phyloP scores from a whole-genome alignment of 805 yeast species.

The Pichia membranifaciens region DNA sequence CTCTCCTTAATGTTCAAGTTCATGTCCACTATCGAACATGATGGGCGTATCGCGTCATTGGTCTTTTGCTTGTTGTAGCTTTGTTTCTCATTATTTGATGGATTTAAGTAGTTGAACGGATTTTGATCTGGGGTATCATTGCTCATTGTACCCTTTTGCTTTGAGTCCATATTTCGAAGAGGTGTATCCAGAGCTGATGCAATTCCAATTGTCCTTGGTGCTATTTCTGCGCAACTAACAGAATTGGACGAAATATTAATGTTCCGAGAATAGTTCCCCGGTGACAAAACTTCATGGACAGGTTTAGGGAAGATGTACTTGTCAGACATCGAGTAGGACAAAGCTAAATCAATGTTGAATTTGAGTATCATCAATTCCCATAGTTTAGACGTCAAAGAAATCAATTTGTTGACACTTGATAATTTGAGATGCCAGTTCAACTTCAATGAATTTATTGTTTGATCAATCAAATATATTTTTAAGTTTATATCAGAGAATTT shows the following conservation, averaged over 20 bases:
- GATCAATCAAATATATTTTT: slow-evolving; percentile 26
- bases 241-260: not conserved
- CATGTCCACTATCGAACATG: not conserved
- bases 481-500: slow-evolving; percentile 23
- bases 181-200: slow-evolving; percentile 7
- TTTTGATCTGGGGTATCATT: not conserved
- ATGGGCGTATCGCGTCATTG: not conserved
- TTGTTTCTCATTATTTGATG: not conserved
- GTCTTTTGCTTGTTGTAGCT: not conserved
- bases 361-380: slow-evolving; percentile 24
- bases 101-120: not conserved
- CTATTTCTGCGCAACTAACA: slow-evolving; percentile 21
- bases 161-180: not conserved
- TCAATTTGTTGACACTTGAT: slow-evolving; percentile 21
- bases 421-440: slow-evolving; percentile 23
- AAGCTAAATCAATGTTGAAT: slow-evolving; percentile 12
- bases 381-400: slow-evolving; percentile 18
- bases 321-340: slow-evolving; percentile 8
- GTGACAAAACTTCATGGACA: not conserved
- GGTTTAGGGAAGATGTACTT: slow-evolving; percentile 14
- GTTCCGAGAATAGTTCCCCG: not conserved
- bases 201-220: slow-evolving; percentile 20
- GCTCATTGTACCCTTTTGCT: not conserved
- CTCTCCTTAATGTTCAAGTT: slow-evolving; percentile 1
- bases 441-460: slow-evolving; percentile 17